Conservation (phyloP, 1,284 basidiomycete genomes). For the Rhodotorula sp. region DNA sequence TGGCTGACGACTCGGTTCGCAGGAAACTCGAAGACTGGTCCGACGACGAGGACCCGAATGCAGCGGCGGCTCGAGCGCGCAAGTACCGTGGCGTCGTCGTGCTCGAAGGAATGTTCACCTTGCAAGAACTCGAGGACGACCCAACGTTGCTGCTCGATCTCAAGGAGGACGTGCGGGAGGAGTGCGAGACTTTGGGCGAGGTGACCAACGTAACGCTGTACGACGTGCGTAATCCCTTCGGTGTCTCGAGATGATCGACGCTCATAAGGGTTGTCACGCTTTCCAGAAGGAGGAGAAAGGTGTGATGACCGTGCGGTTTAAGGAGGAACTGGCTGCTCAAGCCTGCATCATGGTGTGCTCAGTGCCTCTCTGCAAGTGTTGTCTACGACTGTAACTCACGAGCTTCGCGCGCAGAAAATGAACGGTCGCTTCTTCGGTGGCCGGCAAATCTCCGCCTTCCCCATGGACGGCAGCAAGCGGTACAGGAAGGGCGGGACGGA, state of each 20-base stretch:
- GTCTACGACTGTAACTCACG: neutral
- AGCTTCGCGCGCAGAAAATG: constrained; percentile 69
- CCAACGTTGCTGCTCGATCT: constrained; percentile 82
- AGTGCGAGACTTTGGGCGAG: constrained; percentile 85
- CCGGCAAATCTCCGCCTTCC: constrained; percentile 72
- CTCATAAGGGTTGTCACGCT: neutral
- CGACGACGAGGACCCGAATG: constrained; percentile 53
- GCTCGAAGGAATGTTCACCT: constrained; percentile 90
- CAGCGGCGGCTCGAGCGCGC: constrained; percentile 56
- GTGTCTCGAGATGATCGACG: neutral
- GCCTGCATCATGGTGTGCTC: constrained; percentile 77
- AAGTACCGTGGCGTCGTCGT: constrained; percentile 65
- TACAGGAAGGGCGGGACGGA: constrained; percentile 61
- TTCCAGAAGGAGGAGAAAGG: constrained; percentile 85
- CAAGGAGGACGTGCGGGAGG: constrained; percentile 93
- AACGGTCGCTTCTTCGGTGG: constrained; percentile 89
- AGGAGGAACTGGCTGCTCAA: constrained; percentile 78
- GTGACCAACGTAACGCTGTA: constrained; percentile 96
- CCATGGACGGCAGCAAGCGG: constrained; percentile 75
- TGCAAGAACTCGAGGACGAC: constrained; percentile 83
- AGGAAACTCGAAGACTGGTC: constrained; percentile 84
- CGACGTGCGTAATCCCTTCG: constrained; percentile 66
- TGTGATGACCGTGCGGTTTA: constrained; percentile 94
- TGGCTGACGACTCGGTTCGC: neutral
- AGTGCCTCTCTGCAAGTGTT: neutral